phyloP scores from a whole-genome alignment of 192 early-diverging fungal species.

The Entomortierella lignicola region DNA sequence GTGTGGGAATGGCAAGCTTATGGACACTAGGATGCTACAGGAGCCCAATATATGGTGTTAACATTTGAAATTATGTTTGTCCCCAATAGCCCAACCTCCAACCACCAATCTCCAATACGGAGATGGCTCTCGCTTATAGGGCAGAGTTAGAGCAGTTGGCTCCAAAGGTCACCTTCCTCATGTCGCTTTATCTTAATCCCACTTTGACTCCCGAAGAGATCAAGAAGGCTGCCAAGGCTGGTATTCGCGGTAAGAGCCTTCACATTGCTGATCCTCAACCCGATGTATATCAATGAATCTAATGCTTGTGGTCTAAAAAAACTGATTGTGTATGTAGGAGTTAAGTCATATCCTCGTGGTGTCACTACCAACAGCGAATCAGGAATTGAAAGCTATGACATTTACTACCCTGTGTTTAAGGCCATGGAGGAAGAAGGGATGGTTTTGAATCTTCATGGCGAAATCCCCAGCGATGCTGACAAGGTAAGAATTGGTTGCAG shows the following conservation, averaged over 20 bases:
- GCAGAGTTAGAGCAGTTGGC: slow-evolving; percentile 80
- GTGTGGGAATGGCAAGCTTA: background rate
- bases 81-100: slow-evolving; percentile 95
- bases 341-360: slow-evolving; percentile 94
- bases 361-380: slow-evolving; percentile 98
- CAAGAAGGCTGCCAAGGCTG: slow-evolving; percentile 81
- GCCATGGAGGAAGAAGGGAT: slow-evolving; percentile 96
- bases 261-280: too few species aligned
- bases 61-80: too few species aligned
- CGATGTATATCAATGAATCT: too few species aligned
- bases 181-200: slow-evolving; percentile 93
- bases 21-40: background rate
- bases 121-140: slow-evolving; percentile 90
- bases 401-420: slow-evolving; percentile 93
- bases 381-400: slow-evolving; percentile 90
- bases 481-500: slow-evolving; percentile 66
- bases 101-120: slow-evolving; percentile 89
- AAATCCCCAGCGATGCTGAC: slow-evolving; percentile 87
- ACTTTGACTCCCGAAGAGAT: slow-evolving; percentile 93
- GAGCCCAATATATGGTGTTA: background rate
- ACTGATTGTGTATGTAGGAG: slow-evolving; percentile 60
- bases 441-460: slow-evolving; percentile 96
- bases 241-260: slow-evolving; percentile 76
- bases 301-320: background rate
- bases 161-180: slow-evolving; percentile 88